Conservation (phyloP, 306 rosid species). For the Gynostemma pentaphyllum region DNA sequence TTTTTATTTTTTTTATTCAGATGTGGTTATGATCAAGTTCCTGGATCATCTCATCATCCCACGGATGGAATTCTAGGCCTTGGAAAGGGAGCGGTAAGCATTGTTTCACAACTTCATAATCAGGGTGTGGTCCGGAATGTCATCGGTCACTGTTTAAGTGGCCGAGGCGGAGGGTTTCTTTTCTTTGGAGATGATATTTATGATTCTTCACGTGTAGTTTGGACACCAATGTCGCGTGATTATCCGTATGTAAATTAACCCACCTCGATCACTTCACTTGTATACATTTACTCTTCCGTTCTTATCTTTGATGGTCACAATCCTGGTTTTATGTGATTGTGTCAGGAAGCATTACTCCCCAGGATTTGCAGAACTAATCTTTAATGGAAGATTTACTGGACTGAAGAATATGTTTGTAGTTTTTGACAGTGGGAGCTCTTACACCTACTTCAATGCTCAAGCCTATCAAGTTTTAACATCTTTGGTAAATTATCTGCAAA, state of each 20-base stretch:
- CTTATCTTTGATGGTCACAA: background rate
- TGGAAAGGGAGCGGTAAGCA: constrained; percentile 76
- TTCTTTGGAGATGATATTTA: constrained; percentile 61
- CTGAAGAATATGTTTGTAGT: constrained; percentile 26
- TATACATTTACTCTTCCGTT: background rate
- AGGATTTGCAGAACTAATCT: constrained; percentile 55
- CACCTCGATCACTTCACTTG: constrained; percentile 9
- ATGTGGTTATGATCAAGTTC: constrained; percentile 81
- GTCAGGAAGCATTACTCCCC: constrained; percentile 79
- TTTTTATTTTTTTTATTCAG: constrained; percentile 23
- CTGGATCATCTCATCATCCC: constrained; percentile 53
- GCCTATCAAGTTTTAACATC: constrained; percentile 43
- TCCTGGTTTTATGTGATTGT: constrained; percentile 11
- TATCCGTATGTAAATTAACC: constrained; percentile 37
- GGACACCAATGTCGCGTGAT: constrained; percentile 53
- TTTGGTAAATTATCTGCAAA: constrained; percentile 27
- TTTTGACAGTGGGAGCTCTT: constrained; percentile 85
- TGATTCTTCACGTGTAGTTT: constrained; percentile 39
- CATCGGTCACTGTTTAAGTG: constrained; percentile 78
- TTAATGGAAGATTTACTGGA: constrained; percentile 51
- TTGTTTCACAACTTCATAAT: constrained; percentile 58
- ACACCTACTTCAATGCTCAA: constrained; percentile 62
- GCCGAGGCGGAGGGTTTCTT: constrained; percentile 76
- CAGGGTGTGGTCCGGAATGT: constrained; percentile 59
- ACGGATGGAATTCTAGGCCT: constrained; percentile 83